Conservation (phyloP, 306 rosid species). For the Corylus avellana region DNA sequence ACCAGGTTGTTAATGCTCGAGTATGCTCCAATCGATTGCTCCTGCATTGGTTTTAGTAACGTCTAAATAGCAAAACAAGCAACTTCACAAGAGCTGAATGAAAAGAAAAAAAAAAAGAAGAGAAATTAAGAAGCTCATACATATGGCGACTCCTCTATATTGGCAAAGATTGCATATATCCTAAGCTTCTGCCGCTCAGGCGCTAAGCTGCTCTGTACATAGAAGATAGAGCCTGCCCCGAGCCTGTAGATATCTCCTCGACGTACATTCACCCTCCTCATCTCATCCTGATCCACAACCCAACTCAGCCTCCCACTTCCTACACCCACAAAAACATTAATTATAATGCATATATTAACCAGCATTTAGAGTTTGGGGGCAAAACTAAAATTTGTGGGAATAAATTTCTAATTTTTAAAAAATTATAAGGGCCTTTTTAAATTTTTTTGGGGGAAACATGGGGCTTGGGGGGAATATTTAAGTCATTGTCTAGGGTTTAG, state of each 20-base stretch:
- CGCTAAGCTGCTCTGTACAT: slow-evolving; percentile 59
- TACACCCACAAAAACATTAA: slow-evolving; percentile 9
- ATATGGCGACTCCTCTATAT: slow-evolving; percentile 41
- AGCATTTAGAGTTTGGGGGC: too few species aligned
- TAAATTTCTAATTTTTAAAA: too few species aligned
- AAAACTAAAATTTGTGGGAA: too few species aligned
- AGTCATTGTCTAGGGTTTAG: too few species aligned
- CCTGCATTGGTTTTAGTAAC: slow-evolving; percentile 45
- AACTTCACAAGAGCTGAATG: background rate
- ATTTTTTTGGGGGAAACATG: too few species aligned
- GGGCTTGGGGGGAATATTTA: too few species aligned
- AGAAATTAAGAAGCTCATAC: slow-evolving; percentile 37
- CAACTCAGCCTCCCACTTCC: slow-evolving; percentile 76
- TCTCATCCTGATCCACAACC: slow-evolving; percentile 39
- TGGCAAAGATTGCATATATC: slow-evolving; percentile 67
- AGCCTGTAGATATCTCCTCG: slow-evolving; percentile 70
- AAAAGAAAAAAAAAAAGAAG: background rate
- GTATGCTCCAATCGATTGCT: slow-evolving; percentile 69
- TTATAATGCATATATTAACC: background rate
- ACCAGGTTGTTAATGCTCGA: slow-evolving; percentile 62
- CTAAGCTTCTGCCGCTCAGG: slow-evolving; percentile 61
- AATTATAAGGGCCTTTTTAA: too few species aligned
- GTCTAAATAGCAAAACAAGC: slow-evolving; percentile 10
- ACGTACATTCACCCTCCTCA: slow-evolving; percentile 38
- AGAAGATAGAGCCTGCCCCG: slow-evolving; percentile 64